Percentiles rank a stretch among this genome's conserved stretches.
These are phyloP conservation scores for Boletus vermiculosoides DNA, from an alignment of 768 basidiomycete genomes.

Conservation along the genomic window DNA sequence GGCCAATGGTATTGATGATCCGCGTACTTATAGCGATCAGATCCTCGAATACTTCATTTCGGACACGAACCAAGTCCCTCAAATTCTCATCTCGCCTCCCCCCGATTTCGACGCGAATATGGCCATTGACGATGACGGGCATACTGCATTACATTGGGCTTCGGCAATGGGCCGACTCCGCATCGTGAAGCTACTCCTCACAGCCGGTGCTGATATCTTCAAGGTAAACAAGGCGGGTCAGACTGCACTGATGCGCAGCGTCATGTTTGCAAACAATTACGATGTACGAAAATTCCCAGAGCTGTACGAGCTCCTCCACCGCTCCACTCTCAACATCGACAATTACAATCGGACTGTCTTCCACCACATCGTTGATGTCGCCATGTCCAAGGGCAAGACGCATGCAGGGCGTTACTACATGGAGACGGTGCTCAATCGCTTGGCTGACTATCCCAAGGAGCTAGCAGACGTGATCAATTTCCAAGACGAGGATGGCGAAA, in stretches of 20 bases:
- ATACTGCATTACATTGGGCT: slow-evolving; percentile 97
- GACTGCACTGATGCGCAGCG: slow-evolving; percentile 96
- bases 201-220: slow-evolving; percentile 95
- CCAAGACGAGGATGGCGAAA: slow-evolving; percentile 98
- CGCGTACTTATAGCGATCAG: slow-evolving; percentile 86
- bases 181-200: slow-evolving; percentile 90
- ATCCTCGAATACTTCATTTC: slow-evolving; percentile 99
- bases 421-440: slow-evolving; percentile 87
- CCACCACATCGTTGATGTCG: slow-evolving; percentile 96
- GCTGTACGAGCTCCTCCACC: slow-evolving; percentile 92
- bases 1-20: slow-evolving; percentile 49
- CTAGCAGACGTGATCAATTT: slow-evolving; percentile 98
- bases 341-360: slow-evolving; percentile 96
- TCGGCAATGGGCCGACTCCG: slow-evolving; percentile 98
- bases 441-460: slow-evolving; percentile 93
- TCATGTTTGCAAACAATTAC: slow-evolving; percentile 99
- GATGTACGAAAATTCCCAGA: slow-evolving; percentile 99
- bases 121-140: slow-evolving; percentile 96
- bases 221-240: slow-evolving; percentile 95
- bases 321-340: slow-evolving; percentile 99
- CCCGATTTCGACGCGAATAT: slow-evolving; percentile 92
- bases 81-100: slow-evolving; percentile 83
- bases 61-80: slow-evolving; percentile 89
- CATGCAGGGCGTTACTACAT: slow-evolving; percentile 98
- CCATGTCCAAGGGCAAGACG: slow-evolving; percentile 95